Percentiles rank a stretch among this genome's conserved stretches.
phyloP scores from a whole-genome alignment of 345 rosid genomes.

The Anacardium occidentale region DNA sequence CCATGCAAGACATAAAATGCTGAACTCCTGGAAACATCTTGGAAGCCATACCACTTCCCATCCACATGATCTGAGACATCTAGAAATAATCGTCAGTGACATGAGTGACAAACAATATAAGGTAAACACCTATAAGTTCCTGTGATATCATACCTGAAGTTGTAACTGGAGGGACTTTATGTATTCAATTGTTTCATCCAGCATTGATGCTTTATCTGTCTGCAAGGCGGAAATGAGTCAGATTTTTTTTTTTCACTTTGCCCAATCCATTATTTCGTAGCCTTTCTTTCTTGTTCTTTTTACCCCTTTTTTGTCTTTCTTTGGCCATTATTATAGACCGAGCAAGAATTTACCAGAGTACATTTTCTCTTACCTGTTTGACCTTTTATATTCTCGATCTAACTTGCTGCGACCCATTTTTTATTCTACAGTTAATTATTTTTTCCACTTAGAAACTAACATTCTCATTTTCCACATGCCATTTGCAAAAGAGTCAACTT shows the following conservation, averaged over 20 bases:
- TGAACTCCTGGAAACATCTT: constrained; percentile 84
- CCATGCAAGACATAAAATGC: constrained; percentile 52
- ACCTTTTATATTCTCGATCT: no score
- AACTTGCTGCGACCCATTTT: background rate
- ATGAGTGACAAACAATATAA: background rate
- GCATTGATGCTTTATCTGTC: constrained; percentile 95
- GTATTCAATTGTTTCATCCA: constrained; percentile 91
- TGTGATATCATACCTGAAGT: constrained; percentile 52
- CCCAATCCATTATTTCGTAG: background rate
- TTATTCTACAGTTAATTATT: background rate
- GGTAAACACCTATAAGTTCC: background rate
- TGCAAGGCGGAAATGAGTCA: constrained; percentile 26
- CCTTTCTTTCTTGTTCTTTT: background rate
- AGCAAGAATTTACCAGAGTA: background rate
- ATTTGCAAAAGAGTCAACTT: background rate
- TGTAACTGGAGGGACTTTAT: constrained; percentile 92
- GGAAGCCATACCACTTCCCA: constrained; percentile 87
- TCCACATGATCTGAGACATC: constrained; percentile 72
- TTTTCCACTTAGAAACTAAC: background rate
- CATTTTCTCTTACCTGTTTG: constrained; percentile 1
- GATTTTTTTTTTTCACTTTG: background rate
- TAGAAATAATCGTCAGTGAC: constrained; percentile 17
- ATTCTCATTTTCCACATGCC: background rate
- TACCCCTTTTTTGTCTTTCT: background rate
- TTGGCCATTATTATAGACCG: background rate